Evolutionary conservation across 2,329 filamentous ascomycete species (phyloP).

Genomic region (Diaporthe ampelina): DNA sequence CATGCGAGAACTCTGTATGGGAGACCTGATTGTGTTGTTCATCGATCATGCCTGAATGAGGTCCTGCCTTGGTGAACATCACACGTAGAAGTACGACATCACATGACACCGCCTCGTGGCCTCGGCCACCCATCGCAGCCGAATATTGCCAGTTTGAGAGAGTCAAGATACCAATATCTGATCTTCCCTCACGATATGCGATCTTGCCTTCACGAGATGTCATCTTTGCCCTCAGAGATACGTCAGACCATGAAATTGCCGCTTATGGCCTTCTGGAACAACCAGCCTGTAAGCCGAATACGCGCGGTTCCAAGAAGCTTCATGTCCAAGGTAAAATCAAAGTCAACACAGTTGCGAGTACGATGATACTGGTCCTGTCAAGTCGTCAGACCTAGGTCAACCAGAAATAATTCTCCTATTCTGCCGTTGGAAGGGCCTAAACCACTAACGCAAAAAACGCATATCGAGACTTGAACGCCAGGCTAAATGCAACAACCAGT

Average conservation of each 20-base stretch:
- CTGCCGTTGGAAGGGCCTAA: background rate
- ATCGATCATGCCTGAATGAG: background rate
- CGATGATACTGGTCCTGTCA: background rate
- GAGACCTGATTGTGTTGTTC: no score
- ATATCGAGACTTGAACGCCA: constrained; percentile 24
- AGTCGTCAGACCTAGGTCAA: background rate
- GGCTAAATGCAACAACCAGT: constrained; percentile 26
- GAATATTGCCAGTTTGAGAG: background rate
- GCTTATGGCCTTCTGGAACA: background rate
- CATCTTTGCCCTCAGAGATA: no score
- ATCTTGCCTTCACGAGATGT: no score
- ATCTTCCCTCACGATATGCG: no score
- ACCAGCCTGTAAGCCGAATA: background rate
- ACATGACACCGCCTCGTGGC: background rate
- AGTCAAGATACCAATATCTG: background rate
- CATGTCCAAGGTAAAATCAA: background rate
- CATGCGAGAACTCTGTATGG: background rate
- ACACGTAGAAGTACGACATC: background rate
- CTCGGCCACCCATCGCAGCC: background rate
- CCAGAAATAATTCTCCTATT: background rate
- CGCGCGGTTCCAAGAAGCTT: background rate
- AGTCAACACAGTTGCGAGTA: background rate
- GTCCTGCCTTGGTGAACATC: background rate
- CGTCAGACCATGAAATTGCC: background rate
- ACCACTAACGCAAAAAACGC: constrained; percentile 2